Conservation (phyloP, 805 yeast genomes). For the Sungouiozyma intestinalis region DNA sequence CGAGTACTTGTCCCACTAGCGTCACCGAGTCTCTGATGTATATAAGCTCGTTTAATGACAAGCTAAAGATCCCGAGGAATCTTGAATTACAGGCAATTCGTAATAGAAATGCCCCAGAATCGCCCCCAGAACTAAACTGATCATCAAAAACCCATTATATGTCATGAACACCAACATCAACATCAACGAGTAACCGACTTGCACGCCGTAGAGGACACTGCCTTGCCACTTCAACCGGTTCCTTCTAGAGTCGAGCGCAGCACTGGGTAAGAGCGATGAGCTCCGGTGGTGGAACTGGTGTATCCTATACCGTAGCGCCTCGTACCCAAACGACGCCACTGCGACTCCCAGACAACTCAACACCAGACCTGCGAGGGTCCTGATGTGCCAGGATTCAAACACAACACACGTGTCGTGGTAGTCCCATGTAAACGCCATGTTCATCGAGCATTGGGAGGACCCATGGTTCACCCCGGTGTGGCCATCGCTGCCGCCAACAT, state of each 20-base stretch:
- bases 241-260: background rate
- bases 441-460: slow-evolving; percentile 36
- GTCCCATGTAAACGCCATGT: slow-evolving; percentile 75
- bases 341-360: slow-evolving; percentile 42
- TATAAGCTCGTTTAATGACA: slow-evolving; percentile 13
- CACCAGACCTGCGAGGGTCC: slow-evolving; percentile 39
- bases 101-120: slow-evolving; percentile 56
- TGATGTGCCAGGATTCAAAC: slow-evolving; percentile 73
- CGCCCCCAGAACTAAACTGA: slow-evolving; percentile 64
- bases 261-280: background rate
- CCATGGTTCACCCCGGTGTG: slow-evolving; percentile 10
- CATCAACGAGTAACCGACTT: slow-evolving; percentile 60
- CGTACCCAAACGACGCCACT: slow-evolving; percentile 47
- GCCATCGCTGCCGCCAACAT: slow-evolving; percentile 1
- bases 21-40: background rate
- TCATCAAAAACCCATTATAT: slow-evolving; percentile 77
- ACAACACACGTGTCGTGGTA: slow-evolving; percentile 63
- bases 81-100: slow-evolving; percentile 28
- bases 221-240: slow-evolving; percentile 7
- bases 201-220: slow-evolving; percentile 46
- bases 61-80: slow-evolving; percentile 11
- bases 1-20: background rate
- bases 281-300: slow-evolving; percentile 3
- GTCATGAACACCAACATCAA: slow-evolving; percentile 81
- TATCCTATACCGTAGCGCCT: slow-evolving; percentile 31